Evolutionary conservation across 2,329 filamentous ascomycete genomes (phyloP).

Genomic region (Hypoxylon sp.): DNA sequence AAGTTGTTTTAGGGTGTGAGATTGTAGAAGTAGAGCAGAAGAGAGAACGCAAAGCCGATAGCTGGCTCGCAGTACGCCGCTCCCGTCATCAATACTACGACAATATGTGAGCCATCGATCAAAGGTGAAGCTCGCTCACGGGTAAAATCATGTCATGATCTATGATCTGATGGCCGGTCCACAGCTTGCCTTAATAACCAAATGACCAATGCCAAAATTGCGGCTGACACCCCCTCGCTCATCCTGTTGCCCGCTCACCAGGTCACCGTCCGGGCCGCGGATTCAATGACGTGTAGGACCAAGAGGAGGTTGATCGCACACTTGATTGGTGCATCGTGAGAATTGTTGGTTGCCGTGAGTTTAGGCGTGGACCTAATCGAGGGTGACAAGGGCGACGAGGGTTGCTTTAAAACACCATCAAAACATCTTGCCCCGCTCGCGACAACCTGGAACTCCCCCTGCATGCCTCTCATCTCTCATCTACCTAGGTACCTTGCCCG

Average conservation of each 20-base stretch:
- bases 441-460: constrained; percentile 30
- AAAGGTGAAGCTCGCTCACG: background rate
- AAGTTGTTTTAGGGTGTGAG: background rate
- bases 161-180: background rate
- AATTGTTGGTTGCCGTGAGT: constrained; percentile 13
- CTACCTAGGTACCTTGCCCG: too few species aligned
- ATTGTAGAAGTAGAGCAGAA: background rate
- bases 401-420: constrained; percentile 36
- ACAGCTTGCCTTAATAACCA: constrained; percentile 31
- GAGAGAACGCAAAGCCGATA: constrained; percentile 8
- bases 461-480: constrained; percentile 7
- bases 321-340: constrained; percentile 15
- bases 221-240: constrained; percentile 19
- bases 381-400: background rate
- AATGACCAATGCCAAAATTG: constrained; percentile 20
- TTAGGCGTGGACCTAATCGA: background rate
- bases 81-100: constrained; percentile 16
- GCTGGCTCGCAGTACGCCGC: constrained; percentile 8
- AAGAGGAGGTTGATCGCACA: background rate
- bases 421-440: constrained; percentile 35
- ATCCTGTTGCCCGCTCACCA: constrained; percentile 1
- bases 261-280: constrained; percentile 4
- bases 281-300: background rate
- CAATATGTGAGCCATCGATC: constrained; percentile 5
- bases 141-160: constrained; percentile 3